These are phyloP conservation scores for Stephanodiscus triporus DNA, from an alignment of 108 stramenopile species.

Conservation along the genomic window DNA sequence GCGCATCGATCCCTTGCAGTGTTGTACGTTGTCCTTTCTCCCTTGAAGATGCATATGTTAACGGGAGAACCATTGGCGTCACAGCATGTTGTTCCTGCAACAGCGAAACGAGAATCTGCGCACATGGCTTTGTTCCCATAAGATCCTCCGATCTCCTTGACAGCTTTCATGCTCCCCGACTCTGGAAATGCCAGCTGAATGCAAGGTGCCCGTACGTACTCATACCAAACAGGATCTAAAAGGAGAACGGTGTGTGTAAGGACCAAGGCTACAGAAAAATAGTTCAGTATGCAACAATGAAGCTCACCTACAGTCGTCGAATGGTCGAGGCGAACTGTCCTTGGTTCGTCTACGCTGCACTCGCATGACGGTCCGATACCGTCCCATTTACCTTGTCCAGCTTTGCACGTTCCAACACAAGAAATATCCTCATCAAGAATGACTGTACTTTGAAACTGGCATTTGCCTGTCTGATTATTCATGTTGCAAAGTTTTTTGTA, in stretches of 20 bases:
- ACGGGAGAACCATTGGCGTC: conserved; percentile 11
- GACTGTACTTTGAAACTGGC: conserved; percentile 28
- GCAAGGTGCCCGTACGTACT: conserved; percentile 38
- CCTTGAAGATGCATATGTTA: conserved; percentile 35
- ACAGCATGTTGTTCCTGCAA: conserved; percentile 43
- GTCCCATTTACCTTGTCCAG: conserved; percentile 8
- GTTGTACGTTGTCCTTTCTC: conserved; percentile 29
- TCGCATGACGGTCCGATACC: conserved; percentile 22
- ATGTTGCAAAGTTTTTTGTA: conserved; percentile 31
- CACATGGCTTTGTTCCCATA: conserved; percentile 42
- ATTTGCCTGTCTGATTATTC: conserved; percentile 11
- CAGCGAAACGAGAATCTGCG: conserved; percentile 30
- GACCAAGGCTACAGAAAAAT: neutral
- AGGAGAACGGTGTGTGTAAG: neutral
- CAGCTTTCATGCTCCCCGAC: conserved; percentile 22
- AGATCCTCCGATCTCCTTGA: conserved; percentile 25
- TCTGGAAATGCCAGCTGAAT: conserved; percentile 41
- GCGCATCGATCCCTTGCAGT: conserved; percentile 32
- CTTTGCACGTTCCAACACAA: conserved; percentile 34
- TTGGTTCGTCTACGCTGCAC: conserved; percentile 30
- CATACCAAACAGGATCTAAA: conserved; percentile 32
- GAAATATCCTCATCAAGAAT: conserved; percentile 24
- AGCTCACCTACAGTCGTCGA: conserved; percentile 13
- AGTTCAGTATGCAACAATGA: neutral
- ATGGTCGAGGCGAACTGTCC: conserved; percentile 40